Evolutionary conservation across 176 grass and related monocot genomes (phyloP), one percentile per base, ranked within the genome.

Genomic region (Triticum timopheevii): DNA sequence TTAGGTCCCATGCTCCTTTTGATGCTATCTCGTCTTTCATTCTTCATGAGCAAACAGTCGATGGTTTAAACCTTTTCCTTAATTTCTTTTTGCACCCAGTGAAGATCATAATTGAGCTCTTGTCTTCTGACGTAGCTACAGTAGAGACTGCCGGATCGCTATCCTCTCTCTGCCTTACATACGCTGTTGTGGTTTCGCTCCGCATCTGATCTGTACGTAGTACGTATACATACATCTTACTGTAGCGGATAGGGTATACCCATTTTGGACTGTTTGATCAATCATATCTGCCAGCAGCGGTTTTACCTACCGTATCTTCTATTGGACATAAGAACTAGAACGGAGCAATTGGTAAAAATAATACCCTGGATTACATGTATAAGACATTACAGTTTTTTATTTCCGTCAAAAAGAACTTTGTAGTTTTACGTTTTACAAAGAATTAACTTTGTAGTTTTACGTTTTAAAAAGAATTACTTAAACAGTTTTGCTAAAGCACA

Each of bases 201-300:
- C 13, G 23, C 64, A 52, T 82, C 45, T 52, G 27, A 69, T 69
- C 80, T 50, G 44, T 28, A 28, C 28, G 28, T 23, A 68, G 6
- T 52, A n/a, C 19, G 27, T 16, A 34, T 69, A 35, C 24, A 34
- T 69, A 35, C 24, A 23, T 10, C 36, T 76, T 49, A 33, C 69
- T 84, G 69, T 75, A 64, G 82, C 27, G 17, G 25, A 84, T 76
- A 64, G 70, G 54, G 39, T 33, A 75, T 33, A 84, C 56, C 82
- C 38, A 76, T 84, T 17, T 63, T 73, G 56, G 73, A 34, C 70
- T 76, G 82, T 75, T 74, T 10, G 23, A 44, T 17, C 15, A 61
- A 75, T 8, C 10, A 50, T 63, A 9, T 64, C 38, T 47, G 28
- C 17, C 4, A 84, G n/a, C 22, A 27, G 15, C 13, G 19, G 19